Percentiles rank a stretch among this genome's conserved stretches.
phyloP scores from a whole-genome alignment of 768 basidiomycete genomes.

The Boletus sensibilis region DNA sequence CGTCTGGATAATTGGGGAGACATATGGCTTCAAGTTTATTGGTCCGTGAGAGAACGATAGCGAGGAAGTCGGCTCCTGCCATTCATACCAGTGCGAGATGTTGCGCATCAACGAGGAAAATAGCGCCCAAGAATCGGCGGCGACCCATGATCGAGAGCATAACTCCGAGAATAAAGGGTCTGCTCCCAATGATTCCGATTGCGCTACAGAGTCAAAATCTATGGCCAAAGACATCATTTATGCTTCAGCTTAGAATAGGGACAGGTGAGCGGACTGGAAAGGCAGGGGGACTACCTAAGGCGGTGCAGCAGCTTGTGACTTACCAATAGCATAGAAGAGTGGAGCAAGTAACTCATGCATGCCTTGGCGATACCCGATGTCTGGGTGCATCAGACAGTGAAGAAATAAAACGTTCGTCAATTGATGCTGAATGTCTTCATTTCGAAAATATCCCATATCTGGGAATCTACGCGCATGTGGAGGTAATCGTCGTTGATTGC shows the following conservation, averaged over 20 bases:
- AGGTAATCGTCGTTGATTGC: constrained; percentile 1
- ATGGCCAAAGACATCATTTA: constrained; percentile 35
- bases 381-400: constrained; percentile 72
- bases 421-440: constrained; percentile 67
- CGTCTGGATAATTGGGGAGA: constrained; percentile 81
- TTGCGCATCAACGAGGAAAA: constrained; percentile 79
- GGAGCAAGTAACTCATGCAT: constrained; percentile 98
- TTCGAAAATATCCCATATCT: constrained; percentile 90
- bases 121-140: constrained; percentile 85
- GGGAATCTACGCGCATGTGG: constrained; percentile 69
- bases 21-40: constrained; percentile 58
- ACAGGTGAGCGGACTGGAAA: constrained; percentile 16
- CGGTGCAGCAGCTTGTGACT: constrained; percentile 8
- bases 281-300: constrained; percentile 6
- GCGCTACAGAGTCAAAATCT: constrained; percentile 73
- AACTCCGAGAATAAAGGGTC: constrained; percentile 51
- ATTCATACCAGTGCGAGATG: constrained; percentile 78
- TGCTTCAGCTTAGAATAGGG: constrained; percentile 26
- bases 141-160: constrained; percentile 67
- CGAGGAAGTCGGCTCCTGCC: constrained; percentile 46
- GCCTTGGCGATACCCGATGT: constrained; percentile 93
- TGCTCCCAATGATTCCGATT: constrained; percentile 28
- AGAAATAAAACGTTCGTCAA: constrained; percentile 88
- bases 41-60: constrained; percentile 37
- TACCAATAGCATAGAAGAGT: constrained; percentile 62